Base-by-base conservation (phyloP, 352 stramenopile species). In the Globisporangium paroecandrum region DNA sequence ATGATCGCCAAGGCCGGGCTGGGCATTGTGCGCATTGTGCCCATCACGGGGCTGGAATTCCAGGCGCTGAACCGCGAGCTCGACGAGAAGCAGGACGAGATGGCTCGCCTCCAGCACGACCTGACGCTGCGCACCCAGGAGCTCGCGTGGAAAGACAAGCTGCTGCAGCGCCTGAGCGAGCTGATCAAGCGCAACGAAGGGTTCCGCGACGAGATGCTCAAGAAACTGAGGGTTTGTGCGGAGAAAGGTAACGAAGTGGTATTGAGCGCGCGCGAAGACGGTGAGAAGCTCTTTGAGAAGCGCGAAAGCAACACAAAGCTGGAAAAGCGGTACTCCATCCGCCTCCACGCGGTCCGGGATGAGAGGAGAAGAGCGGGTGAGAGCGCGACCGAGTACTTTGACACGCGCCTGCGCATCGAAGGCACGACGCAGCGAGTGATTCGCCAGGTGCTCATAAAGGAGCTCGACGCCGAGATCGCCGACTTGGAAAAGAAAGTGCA, bases 1-100 rank as follows among this genome's bases (percentile, higher is more conserved):
- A 92, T 88, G 82, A 79, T 92, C 55, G 84, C 84, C 5, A 89
- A 87, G 66, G 84, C 84, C 0, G 84, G 82, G 3, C 69, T 92
- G 13, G 84, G 84, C 1, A 92, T 77, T 0, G 84, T 92, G 9
- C 84, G 84, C 8, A 82, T 92, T 59, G 81, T 92, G 8, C 71
- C 81, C 7, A 85, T 90, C 60, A 81, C 74, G 0, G 43, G 73
- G 20, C 43, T 55, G 5, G 82, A 92, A 54, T 74, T 85, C 58
- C 69, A 85, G 32, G 54, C 70, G 12, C 70, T 92, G 12, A 69
- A 25, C 34, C 62, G 54, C 22, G 76, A 90, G 4, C 58, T 85
- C 9, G 79, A 90, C 54, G 69, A 77, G n/a, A 76, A 72, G 24
- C 78, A 72, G 6, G 74, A 90, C 34, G 70, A 76, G 20, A 34